Conservation (phyloP, 805 yeast species). For the Saccharomycopsis oosterbeekiorum region DNA sequence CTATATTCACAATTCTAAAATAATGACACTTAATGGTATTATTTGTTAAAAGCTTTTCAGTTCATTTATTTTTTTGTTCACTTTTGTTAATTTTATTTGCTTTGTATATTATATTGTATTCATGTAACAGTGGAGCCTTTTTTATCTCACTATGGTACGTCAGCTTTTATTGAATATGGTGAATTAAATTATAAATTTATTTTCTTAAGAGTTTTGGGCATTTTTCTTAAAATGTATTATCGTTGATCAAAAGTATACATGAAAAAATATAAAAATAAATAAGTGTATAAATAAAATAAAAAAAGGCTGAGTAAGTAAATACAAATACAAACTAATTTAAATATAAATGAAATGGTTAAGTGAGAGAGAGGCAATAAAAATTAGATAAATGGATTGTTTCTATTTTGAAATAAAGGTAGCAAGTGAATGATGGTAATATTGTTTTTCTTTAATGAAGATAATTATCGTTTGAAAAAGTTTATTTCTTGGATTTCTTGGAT, state of each 20-base stretch:
- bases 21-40: too few species aligned
- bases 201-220: background rate
- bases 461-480: background rate
- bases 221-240: background rate
- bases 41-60: too few species aligned
- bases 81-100: too few species aligned
- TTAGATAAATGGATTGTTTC: background rate
- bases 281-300: background rate
- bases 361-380: background rate
- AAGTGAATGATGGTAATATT: background rate
- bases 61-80: too few species aligned
- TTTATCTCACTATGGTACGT: too few species aligned
- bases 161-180: too few species aligned
- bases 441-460: background rate
- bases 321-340: background rate
- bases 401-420: background rate
- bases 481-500: constrained; percentile 30
- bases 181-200: background rate
- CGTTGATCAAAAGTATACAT: background rate
- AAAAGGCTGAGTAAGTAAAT: background rate
- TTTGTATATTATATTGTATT: too few species aligned
- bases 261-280: background rate
- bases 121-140: background rate
- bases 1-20: background rate
- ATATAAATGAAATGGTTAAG: background rate